Evolutionary conservation across 345 rosid species (phyloP), one percentile per base, ranked within the genome.

Genomic region (Lumnitzera littorea): DNA sequence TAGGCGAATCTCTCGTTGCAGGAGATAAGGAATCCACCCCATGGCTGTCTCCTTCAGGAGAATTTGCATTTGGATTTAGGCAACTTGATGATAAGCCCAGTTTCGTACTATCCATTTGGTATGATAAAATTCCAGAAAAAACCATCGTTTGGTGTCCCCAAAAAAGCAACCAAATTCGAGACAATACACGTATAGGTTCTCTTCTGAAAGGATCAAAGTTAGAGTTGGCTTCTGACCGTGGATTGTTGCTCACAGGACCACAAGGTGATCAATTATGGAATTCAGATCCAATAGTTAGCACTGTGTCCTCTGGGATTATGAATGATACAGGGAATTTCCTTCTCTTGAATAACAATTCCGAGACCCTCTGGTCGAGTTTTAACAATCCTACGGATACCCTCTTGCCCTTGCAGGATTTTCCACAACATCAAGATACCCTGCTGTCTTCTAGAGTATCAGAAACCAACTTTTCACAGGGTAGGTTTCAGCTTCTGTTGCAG

Each of bases 101-200:
- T n/a, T 72, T 68, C 74, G 61, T 76, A 64, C 67, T 70, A 0
- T 53, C 70, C 31, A 67, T 71, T 15, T 70, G 79, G 79, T 75
- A 51, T 15, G 69, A 43, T 12, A 53, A 67, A 15, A 70, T 70
- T 14, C 72, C 65, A 2, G 51, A 27, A 6, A 67, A 62, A 58
- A 67, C 75, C 24, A 24, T 67, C 0, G 72, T 67, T 55, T 67
- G 72, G 78, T 51, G 20, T 29, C 55, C 60, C 36, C 23, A 24
- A 15, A 51, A 13, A 15, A 46, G 5, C 10, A 53, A 36, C 0
- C 31, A 27, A 27, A 27, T 2, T 5, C 31, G 5, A 5, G 31
- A 27, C 31, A 27, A 27, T 5, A 27, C 31, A 27, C 31, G 4
- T 27, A 27, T 27, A 27, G 9, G 15, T 5, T 67, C 66, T 4